These are phyloP conservation scores for Echinochloa phyllopogon DNA, from an alignment of 176 grass and related monocot genomes.

Conservation along the genomic window DNA sequence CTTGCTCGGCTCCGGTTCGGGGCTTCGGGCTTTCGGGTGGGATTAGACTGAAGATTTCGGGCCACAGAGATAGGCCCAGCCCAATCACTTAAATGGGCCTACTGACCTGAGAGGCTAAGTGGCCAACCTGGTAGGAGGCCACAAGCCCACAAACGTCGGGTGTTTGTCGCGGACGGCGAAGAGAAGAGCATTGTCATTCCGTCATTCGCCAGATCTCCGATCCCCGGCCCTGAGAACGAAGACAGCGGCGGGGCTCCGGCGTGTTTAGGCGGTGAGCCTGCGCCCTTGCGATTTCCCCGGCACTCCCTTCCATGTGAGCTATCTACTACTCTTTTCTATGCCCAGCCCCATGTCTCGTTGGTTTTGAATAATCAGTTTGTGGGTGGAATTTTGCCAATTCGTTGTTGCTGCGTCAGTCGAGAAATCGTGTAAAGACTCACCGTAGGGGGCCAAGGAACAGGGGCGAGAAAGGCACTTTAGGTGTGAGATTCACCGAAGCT, in stretches of 20 bases:
- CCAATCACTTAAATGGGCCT: background rate
- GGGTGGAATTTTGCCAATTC: background rate
- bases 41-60: background rate
- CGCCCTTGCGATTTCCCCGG: background rate
- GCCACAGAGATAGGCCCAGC: background rate
- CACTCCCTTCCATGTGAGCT: slow-evolving; percentile 19
- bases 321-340: background rate
- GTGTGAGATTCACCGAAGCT: background rate
- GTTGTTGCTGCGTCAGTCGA: background rate
- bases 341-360: background rate
- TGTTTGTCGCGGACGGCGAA: background rate
- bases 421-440: background rate
- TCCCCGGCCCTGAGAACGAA: background rate
- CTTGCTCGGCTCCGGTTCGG: background rate
- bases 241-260: slow-evolving; percentile 7
- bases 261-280: background rate
- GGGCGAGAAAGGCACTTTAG: background rate
- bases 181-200: background rate
- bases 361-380: background rate
- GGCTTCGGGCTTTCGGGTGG: background rate
- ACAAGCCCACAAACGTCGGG: background rate
- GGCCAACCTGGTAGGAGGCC: background rate
- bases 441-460: background rate
- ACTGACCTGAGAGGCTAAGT: background rate
- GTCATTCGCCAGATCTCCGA: slow-evolving; percentile 3